Conservation (phyloP, 83 land plant species). For the Picea mariana region DNA sequence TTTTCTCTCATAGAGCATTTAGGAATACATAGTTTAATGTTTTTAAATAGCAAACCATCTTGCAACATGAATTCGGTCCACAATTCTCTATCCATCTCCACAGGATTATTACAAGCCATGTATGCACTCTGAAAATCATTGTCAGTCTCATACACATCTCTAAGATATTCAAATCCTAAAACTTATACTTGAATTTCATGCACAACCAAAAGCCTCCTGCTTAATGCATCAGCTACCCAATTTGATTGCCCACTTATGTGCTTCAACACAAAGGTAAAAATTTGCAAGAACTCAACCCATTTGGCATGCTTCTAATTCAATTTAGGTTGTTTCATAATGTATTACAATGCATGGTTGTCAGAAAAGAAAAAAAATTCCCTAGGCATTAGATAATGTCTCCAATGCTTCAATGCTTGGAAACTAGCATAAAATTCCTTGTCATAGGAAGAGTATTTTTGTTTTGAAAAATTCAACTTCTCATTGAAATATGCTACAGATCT, state of each 20-base stretch:
- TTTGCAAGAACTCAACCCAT: not conserved
- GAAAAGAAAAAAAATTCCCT: constrained; percentile 12
- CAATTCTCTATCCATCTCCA: no score
- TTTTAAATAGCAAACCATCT: constrained; percentile 2
- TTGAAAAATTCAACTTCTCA: not conserved
- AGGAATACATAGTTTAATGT: not conserved
- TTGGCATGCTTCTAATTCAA: constrained; percentile 1
- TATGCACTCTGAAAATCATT: no score
- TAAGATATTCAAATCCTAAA: not conserved
- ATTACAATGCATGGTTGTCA: constrained; percentile 16
- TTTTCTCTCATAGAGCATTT: not conserved
- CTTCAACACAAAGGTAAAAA: constrained; percentile 7
- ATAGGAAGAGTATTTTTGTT: not conserved
- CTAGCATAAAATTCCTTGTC: constrained; percentile 15
- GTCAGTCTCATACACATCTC: not conserved
- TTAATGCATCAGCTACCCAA: not conserved
- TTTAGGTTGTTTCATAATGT: not conserved
- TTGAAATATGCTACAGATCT: constrained; percentile 4
- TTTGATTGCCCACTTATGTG: constrained; percentile 8
- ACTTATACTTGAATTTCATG: not conserved
- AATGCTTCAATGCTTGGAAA: constrained; percentile 11
- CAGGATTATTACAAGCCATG: no score
- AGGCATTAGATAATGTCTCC: constrained; percentile 16
- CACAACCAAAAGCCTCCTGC: not conserved
- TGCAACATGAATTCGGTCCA: not conserved